Conservation (phyloP, 129 eudicot genomes). For the Pulicaria dysenterica region DNA sequence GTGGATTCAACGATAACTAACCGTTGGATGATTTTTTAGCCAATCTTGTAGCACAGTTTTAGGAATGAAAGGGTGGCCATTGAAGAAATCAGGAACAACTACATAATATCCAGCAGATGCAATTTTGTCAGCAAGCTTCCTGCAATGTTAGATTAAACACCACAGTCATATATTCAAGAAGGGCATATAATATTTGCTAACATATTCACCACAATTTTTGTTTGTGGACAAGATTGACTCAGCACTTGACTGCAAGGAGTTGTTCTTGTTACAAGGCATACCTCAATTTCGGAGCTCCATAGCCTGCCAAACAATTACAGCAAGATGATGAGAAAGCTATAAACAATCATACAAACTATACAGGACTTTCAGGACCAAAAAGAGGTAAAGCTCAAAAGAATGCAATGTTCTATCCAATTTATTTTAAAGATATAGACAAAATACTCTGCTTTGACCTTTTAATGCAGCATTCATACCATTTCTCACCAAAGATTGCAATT, state of each 20-base stretch:
- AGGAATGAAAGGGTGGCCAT: conserved; percentile 54
- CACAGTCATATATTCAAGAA: conserved; percentile 17
- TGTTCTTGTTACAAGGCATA: conserved; percentile 21
- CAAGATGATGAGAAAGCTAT: not conserved
- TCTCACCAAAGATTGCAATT: too few relatives aligned
- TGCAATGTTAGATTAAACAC: conserved; percentile 26
- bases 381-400: too few relatives aligned
- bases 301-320: conserved; percentile 39
- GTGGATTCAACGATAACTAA: conserved; percentile 28
- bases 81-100: conserved; percentile 68
- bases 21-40: conserved; percentile 63
- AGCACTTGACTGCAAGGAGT: not conserved
- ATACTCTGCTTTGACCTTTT: too few relatives aligned
- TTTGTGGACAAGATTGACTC: not conserved
- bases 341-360: too few relatives aligned
- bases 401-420: too few relatives aligned
- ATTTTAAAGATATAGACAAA: too few relatives aligned
- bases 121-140: conserved; percentile 72
- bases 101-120: conserved; percentile 75
- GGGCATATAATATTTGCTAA: not conserved
- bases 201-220: not conserved
- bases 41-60: conserved; percentile 43
- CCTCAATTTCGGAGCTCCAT: conserved; percentile 57
- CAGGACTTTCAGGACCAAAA: too few relatives aligned
- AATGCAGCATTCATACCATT: too few relatives aligned